These are phyloP conservation scores for Melocanna baccifera DNA, from an alignment of 176 grass and related monocot genomes.

Conservation along the genomic window DNA sequence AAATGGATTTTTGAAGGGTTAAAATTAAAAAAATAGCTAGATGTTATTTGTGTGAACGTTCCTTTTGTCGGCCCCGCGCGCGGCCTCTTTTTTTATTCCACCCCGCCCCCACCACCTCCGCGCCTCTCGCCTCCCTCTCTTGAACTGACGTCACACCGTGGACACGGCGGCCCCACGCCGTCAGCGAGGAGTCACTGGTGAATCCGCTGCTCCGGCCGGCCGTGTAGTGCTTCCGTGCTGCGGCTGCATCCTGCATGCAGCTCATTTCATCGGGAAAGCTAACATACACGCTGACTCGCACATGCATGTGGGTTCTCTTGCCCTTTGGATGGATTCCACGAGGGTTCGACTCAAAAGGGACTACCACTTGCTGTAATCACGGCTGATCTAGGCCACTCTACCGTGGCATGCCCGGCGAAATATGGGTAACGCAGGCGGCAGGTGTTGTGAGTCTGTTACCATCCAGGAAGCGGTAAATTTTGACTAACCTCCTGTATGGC, in stretches of 20 bases:
- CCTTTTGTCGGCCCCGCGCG: constrained; percentile 5
- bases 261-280: not conserved
- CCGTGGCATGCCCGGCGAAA: no score
- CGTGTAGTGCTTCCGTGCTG: not conserved
- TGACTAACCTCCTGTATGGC: no score
- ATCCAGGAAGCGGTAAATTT: no score
- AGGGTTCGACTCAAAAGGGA: not conserved
- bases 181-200: not conserved
- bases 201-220: not conserved
- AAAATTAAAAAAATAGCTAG: no score
- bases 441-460: no score
- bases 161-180: not conserved
- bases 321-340: not conserved
- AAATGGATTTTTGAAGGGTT: no score
- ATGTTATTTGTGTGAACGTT: no score
- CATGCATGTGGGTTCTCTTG: not conserved
- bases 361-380: no score
- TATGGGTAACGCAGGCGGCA: no score
- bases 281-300: not conserved
- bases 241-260: no score
- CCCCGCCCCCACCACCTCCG: not conserved
- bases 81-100: not conserved
- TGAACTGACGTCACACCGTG: constrained; percentile 29
- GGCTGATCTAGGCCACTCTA: no score
- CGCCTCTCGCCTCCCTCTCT: not conserved